Percentiles rank a stretch among this genome's conserved stretches.
Conservation (phyloP, 177 flowering plant species). For the Vitis hybrid region DNA sequence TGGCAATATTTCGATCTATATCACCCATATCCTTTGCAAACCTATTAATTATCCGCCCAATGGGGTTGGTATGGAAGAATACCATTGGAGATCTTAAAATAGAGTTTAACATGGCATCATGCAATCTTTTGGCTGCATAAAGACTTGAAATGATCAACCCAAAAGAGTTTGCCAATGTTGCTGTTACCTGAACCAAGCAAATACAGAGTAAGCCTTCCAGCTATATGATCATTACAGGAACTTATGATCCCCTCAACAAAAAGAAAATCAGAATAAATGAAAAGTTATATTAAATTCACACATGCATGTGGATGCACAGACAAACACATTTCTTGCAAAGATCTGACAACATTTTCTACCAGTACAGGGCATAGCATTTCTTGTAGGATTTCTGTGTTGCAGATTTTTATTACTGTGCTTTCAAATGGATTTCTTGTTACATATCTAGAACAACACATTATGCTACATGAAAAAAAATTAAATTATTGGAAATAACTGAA, state of each 20-base stretch:
- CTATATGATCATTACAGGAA: not conserved
- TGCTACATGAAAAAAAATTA: not conserved
- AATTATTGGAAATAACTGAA: not conserved
- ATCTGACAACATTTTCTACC: not conserved
- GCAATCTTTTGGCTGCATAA: slow-evolving; percentile 80
- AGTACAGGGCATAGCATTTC: not conserved
- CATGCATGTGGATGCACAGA: not conserved
- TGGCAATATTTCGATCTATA: slow-evolving; percentile 83
- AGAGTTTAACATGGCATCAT: slow-evolving; percentile 80
- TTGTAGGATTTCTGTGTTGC: not conserved
- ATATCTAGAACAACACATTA: not conserved
- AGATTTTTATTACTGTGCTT: not conserved
- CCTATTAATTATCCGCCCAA: slow-evolving; percentile 86
- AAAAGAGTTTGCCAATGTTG: slow-evolving; percentile 74
- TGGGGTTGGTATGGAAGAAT: slow-evolving; percentile 94
- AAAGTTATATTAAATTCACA: not conserved
- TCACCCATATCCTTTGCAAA: slow-evolving; percentile 95
- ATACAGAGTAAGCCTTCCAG: not conserved
- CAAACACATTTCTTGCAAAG: not conserved
- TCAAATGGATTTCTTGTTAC: not conserved
- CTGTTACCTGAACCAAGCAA: slow-evolving; percentile 60
- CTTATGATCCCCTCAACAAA: not conserved
- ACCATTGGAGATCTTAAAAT: slow-evolving; percentile 92
- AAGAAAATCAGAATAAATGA: not conserved
- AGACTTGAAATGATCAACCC: slow-evolving; percentile 88